Evolutionary conservation across 169 alveolate genomes (phyloP).

Genomic region (Eimeria praecox): DNA sequence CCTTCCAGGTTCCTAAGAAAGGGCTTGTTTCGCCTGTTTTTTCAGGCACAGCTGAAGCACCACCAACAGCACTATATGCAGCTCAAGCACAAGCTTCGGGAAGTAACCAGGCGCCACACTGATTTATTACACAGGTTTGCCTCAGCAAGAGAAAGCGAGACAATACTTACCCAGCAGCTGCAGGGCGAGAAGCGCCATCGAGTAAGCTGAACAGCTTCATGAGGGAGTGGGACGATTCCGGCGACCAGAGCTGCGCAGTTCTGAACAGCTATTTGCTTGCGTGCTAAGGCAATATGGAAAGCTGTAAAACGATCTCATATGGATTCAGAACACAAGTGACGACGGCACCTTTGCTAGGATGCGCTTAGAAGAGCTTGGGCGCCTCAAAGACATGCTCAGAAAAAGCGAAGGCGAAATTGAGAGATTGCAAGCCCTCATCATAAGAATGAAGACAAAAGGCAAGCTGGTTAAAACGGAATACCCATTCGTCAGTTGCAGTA

Average conservation of each 20-base stretch:
- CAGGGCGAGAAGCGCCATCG: slow-evolving; percentile 44
- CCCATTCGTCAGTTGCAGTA: neutral
- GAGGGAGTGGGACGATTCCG: neutral
- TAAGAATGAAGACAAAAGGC: slow-evolving; percentile 44
- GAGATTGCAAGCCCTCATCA: slow-evolving; percentile 25
- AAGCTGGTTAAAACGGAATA: neutral
- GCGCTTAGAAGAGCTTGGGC: slow-evolving; percentile 32
- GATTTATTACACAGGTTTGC: slow-evolving; percentile 50
- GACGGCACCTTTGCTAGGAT: slow-evolving; percentile 49
- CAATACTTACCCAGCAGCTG: slow-evolving; percentile 54
- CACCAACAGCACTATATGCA: slow-evolving; percentile 36
- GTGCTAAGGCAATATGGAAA: neutral
- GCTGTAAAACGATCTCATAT: neutral
- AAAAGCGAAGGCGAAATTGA: slow-evolving; percentile 26
- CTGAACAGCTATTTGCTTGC: neutral
- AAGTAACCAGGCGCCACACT: slow-evolving; percentile 54
- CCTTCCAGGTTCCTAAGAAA: neutral
- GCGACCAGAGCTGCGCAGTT: neutral
- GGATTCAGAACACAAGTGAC: slow-evolving; percentile 65
- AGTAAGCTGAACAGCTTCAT: neutral
- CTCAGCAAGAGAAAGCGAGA: slow-evolving; percentile 34
- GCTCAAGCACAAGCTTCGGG: slow-evolving; percentile 32
- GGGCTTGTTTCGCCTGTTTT: neutral
- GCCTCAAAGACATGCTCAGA: slow-evolving; percentile 26
- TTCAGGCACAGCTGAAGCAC: slow-evolving; percentile 35